phyloP scores from a whole-genome alignment of 495 filamentous ascomycete species.

The Aspergillus indologenus region DNA sequence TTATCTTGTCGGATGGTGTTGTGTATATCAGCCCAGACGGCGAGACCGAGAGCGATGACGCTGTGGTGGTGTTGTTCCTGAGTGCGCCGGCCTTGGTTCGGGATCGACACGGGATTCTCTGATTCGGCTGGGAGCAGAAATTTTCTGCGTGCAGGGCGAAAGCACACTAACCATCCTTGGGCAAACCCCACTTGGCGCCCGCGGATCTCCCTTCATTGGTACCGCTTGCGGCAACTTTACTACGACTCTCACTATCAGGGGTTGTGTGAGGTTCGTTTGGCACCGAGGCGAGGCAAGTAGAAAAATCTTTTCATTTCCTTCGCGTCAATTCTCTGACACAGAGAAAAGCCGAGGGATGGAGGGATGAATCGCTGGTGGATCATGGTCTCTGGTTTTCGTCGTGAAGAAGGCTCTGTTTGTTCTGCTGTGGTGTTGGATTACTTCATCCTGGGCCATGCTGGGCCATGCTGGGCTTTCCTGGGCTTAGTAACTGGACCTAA shows the following conservation, averaged over 20 bases:
- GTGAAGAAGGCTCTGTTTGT: too few relatives aligned
- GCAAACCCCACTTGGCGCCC: constrained; percentile 4
- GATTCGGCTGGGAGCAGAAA: background rate
- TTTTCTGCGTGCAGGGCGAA: constrained; percentile 1
- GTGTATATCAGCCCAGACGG: too few relatives aligned
- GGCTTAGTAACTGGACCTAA: too few relatives aligned
- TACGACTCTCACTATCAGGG: background rate
- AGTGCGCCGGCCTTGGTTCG: background rate
- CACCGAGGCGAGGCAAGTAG: background rate
- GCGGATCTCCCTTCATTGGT: constrained; percentile 3
- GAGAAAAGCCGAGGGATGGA: background rate
- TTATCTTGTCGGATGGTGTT: too few relatives aligned
- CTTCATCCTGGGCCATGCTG: too few relatives aligned
- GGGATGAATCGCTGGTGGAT: too few relatives aligned
- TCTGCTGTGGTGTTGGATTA: too few relatives aligned
- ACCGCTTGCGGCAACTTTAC: constrained; percentile 11
- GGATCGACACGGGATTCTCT: background rate
- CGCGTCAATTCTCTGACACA: background rate
- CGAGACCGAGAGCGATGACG: too few relatives aligned
- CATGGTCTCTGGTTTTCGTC: too few relatives aligned
- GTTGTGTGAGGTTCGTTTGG: too few relatives aligned
- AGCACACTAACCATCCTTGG: too few relatives aligned
- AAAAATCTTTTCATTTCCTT: background rate
- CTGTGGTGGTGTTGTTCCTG: background rate
- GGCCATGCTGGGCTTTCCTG: too few relatives aligned